These are phyloP conservation scores for Hirsutella rhossiliensis DNA, from an alignment of 2,329 filamentous ascomycete species.

Conservation along the genomic window DNA sequence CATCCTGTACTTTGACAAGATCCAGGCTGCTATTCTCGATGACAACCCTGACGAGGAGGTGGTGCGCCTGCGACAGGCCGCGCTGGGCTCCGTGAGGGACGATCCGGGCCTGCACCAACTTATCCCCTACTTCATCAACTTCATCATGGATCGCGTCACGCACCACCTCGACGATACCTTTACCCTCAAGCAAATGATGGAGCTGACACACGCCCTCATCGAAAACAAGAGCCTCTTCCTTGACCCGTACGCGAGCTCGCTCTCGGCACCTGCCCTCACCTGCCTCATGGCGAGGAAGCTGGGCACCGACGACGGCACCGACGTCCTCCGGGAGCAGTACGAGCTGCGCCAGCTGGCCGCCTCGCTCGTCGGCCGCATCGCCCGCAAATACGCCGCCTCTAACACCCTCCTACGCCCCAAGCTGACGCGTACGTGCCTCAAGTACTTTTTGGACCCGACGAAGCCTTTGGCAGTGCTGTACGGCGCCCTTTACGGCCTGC, in stretches of 20 bases:
- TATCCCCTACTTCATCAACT: slow-evolving; percentile 92
- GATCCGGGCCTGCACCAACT: slow-evolving; percentile 93
- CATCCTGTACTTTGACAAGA: slow-evolving; percentile 93
- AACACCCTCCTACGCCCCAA: slow-evolving; percentile 78
- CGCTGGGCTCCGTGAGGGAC: slow-evolving; percentile 70
- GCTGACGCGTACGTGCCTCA: slow-evolving; percentile 84
- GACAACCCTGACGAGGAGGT: slow-evolving; percentile 73
- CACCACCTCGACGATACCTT: slow-evolving; percentile 87
- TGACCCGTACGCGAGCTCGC: slow-evolving; percentile 46
- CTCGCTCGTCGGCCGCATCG: slow-evolving; percentile 67
- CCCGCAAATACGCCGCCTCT: slow-evolving; percentile 66
- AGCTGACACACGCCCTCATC: slow-evolving; percentile 72
- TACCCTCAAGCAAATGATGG: slow-evolving; percentile 83
- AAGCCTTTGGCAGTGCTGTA: slow-evolving; percentile 79
- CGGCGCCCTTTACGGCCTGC: slow-evolving; percentile 72
- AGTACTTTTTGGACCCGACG: slow-evolving; percentile 78
- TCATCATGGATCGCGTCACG: slow-evolving; percentile 90
- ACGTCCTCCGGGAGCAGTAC: slow-evolving; percentile 54
- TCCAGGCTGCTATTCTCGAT: slow-evolving; percentile 78
- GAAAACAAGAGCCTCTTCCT: slow-evolving; percentile 70
- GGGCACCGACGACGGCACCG: slow-evolving; percentile 42
- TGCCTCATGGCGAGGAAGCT: slow-evolving; percentile 73
- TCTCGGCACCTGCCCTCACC: slow-evolving; percentile 81
- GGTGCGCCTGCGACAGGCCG: slow-evolving; percentile 63
- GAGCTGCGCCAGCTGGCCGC: slow-evolving; percentile 75